A percentile compares a stretch with the other conserved stretches of the same genome.
These are phyloP conservation scores for Arachis monticola DNA, from an alignment of 331 rosid genomes.

Conservation along the genomic window DNA sequence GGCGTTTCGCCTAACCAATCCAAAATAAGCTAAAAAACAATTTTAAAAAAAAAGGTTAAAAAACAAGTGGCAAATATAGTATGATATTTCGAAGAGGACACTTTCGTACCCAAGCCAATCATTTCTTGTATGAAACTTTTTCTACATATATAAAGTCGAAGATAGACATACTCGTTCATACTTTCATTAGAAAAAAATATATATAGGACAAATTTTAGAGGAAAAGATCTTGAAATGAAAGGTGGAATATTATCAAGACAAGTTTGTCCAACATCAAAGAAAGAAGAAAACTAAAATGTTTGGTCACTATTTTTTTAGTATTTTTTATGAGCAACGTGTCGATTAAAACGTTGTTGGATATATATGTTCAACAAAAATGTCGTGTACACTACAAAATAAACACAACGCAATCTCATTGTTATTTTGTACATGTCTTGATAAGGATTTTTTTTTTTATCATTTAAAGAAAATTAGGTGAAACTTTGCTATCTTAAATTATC, in stretches of 20 bases:
- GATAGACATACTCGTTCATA: neutral
- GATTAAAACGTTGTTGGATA: too few species aligned
- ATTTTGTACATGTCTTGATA: too few species aligned
- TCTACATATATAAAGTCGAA: neutral
- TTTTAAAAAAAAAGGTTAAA: neutral
- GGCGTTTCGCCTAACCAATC: neutral
- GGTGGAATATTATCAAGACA: constrained; percentile 8
- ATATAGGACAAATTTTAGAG: constrained; percentile 16
- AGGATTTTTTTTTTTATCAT: too few species aligned
- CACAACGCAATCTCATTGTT: too few species aligned
- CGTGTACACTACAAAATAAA: too few species aligned
- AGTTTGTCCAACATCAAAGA: constrained; percentile 18
- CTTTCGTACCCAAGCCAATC: neutral
- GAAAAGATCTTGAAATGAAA: constrained; percentile 17
- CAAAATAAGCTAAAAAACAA: constrained; percentile 30
- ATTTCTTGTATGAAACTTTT: neutral
- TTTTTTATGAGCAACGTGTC: neutral
- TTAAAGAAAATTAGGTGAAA: constrained; percentile 28
- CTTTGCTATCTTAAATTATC: constrained; percentile 12
- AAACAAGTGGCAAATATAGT: constrained; percentile 19
- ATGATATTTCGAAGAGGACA: neutral
- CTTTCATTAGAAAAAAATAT: neutral
- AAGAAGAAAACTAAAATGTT: neutral
- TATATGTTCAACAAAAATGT: too few species aligned
- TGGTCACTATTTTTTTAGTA: constrained; percentile 10